phyloP scores from a whole-genome alignment of 2,329 filamentous ascomycete genomes.

The Thermoascus crustaceus region DNA sequence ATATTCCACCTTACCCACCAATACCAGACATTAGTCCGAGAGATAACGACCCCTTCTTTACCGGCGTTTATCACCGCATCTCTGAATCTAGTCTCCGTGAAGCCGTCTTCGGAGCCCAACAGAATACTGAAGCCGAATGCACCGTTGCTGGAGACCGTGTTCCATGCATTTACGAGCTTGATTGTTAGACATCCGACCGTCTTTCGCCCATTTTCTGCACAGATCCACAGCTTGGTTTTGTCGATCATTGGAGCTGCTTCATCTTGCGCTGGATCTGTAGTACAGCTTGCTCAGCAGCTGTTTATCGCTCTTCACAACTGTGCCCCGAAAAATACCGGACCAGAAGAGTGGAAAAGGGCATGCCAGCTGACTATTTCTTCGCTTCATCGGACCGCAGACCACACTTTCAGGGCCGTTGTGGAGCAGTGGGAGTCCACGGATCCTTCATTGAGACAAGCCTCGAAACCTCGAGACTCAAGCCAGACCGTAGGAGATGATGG shows the following conservation, averaged over 20 bases:
- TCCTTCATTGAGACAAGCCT: constrained; percentile 26
- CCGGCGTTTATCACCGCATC: constrained; percentile 66
- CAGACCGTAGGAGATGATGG: constrained; percentile 30
- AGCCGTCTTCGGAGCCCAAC: constrained; percentile 25
- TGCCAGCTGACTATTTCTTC: constrained; percentile 54
- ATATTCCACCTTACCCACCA: constrained; percentile 78
- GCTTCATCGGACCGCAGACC: constrained; percentile 64
- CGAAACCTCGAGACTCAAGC: constrained; percentile 28
- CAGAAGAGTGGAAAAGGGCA: constrained; percentile 69
- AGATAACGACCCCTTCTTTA: constrained; percentile 78
- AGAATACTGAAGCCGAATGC: constrained; percentile 33
- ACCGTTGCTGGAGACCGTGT: constrained; percentile 56
- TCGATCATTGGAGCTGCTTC: constrained; percentile 55
- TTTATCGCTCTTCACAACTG: constrained; percentile 68
- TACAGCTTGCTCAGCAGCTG: constrained; percentile 54
- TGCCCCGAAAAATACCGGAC: constrained; percentile 67
- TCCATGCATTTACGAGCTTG: constrained; percentile 63
- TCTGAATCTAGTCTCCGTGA: constrained; percentile 55
- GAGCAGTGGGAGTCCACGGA: constrained; percentile 72
- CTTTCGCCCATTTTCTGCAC: constrained; percentile 65
- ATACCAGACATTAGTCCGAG: constrained; percentile 73
- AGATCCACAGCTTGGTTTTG: constrained; percentile 56
- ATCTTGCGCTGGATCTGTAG: constrained; percentile 46
- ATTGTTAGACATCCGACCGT: constrained; percentile 76
- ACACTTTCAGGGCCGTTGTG: constrained; percentile 66